These are phyloP conservation scores for Tetrahymena elliotti DNA, from an alignment of 73 alveolate genomes.

Conservation along the genomic window DNA sequence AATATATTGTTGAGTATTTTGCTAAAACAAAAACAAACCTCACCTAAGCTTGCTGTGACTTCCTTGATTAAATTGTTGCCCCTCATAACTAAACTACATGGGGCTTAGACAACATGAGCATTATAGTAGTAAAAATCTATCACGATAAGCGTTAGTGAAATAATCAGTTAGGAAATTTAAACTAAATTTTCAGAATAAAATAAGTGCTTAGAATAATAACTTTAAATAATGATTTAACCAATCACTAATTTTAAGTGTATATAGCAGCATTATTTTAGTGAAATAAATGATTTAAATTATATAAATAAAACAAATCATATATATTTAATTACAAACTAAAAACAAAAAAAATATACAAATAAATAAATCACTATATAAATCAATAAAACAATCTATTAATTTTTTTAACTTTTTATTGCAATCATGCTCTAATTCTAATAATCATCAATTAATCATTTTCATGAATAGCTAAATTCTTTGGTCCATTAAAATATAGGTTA, in stretches of 20 bases:
- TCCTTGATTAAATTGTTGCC: conserved; percentile 24
- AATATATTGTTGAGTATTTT: background rate
- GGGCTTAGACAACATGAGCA: background rate
- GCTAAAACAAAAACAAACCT: background rate
- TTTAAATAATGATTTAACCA: background rate
- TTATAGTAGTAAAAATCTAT: background rate
- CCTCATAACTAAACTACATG: conserved; percentile 9
- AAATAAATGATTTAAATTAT: background rate
- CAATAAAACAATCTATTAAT: too few species aligned
- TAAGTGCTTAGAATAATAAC: background rate
- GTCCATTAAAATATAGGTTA: background rate
- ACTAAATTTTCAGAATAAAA: background rate
- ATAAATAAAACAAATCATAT: too few species aligned
- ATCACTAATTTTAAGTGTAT: background rate
- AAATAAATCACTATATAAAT: too few species aligned
- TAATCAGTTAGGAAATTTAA: background rate
- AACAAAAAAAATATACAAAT: too few species aligned
- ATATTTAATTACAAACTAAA: too few species aligned
- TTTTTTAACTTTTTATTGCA: background rate
- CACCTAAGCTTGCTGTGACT: conserved; percentile 10
- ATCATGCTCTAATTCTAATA: background rate
- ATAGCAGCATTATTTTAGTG: background rate
- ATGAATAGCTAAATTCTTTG: background rate
- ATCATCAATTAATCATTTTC: too few species aligned
- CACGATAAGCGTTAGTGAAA: background rate